These are phyloP conservation scores for Bolboschoenoplectus hybrid DNA, from an alignment of 202 grass and related monocot genomes.

Conservation along the genomic window DNA sequence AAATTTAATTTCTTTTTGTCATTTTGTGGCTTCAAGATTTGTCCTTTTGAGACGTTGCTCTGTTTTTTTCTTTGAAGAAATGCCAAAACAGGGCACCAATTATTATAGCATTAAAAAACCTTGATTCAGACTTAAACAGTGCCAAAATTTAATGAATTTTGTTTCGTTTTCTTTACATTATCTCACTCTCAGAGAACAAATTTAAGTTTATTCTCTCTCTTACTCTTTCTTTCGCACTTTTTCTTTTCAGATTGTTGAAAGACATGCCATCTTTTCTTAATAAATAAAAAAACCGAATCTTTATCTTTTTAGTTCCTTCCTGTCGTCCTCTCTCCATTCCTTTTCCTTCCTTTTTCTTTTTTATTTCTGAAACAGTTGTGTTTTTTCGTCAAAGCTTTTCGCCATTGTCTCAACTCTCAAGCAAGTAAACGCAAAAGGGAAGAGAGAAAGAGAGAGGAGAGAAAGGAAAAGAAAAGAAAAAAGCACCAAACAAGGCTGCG, in stretches of 20 bases:
- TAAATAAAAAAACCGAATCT: slow-evolving; percentile 34
- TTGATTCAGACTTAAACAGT: neutral
- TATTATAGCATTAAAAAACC: neutral
- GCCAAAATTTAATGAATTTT: neutral
- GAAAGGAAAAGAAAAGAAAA: slow-evolving; percentile 41
- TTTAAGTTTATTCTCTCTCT: slow-evolving; percentile 4
- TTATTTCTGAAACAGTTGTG: slow-evolving; percentile 38
- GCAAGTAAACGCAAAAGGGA: slow-evolving; percentile 38
- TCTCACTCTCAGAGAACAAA: neutral
- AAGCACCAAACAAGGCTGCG: slow-evolving; percentile 38
- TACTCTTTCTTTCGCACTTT: slow-evolving; percentile 32
- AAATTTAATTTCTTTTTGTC: neutral
- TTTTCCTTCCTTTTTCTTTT: slow-evolving; percentile 16
- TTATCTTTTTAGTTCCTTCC: slow-evolving; percentile 35
- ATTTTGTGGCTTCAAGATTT: neutral
- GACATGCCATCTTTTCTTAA: slow-evolving; percentile 34
- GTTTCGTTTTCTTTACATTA: slow-evolving; percentile 16
- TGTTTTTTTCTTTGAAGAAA: neutral
- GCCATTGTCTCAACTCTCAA: slow-evolving; percentile 13
- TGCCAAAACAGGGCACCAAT: neutral
- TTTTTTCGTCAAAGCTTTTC: slow-evolving; percentile 43
- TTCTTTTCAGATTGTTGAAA: slow-evolving; percentile 43
- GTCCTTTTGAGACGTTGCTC: neutral
- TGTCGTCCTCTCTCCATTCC: slow-evolving; percentile 27
- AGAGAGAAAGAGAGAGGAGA: slow-evolving; percentile 22